Percentiles rank a stretch among this genome's conserved stretches.
These are phyloP conservation scores for Talaromyces wortmannii DNA, from an alignment of 495 filamentous ascomycete genomes.

Conservation along the genomic window DNA sequence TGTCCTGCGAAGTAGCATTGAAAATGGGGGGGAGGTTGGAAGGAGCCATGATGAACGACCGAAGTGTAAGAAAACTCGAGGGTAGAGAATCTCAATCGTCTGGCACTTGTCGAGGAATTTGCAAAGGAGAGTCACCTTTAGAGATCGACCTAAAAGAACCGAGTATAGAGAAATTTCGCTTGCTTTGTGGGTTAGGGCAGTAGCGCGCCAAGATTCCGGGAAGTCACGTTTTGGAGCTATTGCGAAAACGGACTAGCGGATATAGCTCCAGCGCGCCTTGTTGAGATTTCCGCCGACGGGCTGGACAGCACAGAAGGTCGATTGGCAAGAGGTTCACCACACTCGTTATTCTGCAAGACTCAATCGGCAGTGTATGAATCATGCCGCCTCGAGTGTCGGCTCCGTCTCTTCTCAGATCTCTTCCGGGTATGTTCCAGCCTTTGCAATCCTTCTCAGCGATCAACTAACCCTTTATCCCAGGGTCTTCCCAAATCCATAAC, in stretches of 20 bases:
- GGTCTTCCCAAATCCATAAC: slow-evolving; percentile 23
- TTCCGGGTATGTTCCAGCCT: slow-evolving; percentile 44
- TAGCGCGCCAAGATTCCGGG: slow-evolving; percentile 4
- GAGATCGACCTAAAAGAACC: background rate
- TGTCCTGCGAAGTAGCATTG: slow-evolving; percentile 81
- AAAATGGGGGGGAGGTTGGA: slow-evolving; percentile 84
- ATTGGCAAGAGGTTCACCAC: background rate
- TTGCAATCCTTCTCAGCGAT: background rate
- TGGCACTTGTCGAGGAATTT: slow-evolving; percentile 43
- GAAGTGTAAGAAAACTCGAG: slow-evolving; percentile 35
- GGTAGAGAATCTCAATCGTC: slow-evolving; percentile 47
- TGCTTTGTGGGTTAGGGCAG: slow-evolving; percentile 7
- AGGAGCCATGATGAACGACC: slow-evolving; percentile 82
- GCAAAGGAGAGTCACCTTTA: slow-evolving; percentile 19
- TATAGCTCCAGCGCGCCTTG: background rate
- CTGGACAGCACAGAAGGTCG: background rate
- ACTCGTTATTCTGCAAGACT: background rate
- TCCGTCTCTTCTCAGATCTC: slow-evolving; percentile 53
- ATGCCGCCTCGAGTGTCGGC: slow-evolving; percentile 74
- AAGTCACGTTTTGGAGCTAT: slow-evolving; percentile 5
- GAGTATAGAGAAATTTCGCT: slow-evolving; percentile 4
- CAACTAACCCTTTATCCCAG: slow-evolving; percentile 7
- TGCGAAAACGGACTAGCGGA: background rate
- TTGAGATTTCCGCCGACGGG: slow-evolving; percentile 1
- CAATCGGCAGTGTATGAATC: slow-evolving; percentile 8